A percentile compares a stretch with the other conserved stretches of the same genome.
Conservation (phyloP, 2,329 filamentous ascomycete genomes). For the Orbilia javanica region DNA sequence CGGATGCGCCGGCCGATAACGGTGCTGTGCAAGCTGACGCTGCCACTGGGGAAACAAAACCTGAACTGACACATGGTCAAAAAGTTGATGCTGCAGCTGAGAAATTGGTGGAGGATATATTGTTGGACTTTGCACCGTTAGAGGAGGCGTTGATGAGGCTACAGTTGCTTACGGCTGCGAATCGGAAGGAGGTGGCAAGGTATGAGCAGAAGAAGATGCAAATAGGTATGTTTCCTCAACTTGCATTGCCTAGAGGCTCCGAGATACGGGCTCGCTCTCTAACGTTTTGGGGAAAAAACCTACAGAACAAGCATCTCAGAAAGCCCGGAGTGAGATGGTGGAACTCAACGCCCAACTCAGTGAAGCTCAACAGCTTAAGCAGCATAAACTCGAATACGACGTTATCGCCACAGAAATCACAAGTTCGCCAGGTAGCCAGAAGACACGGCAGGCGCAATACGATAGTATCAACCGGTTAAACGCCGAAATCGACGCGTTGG, state of each 20-base stretch:
- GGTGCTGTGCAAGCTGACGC: background rate
- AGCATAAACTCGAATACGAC: slow-evolving; percentile 62
- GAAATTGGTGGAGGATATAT: slow-evolving; percentile 59
- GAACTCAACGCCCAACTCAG: slow-evolving; percentile 55
- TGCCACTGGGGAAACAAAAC: slow-evolving; percentile 2
- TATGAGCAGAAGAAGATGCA: slow-evolving; percentile 61
- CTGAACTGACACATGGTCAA: slow-evolving; percentile 22
- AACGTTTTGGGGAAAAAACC: background rate
- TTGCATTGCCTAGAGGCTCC: background rate
- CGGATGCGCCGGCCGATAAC: slow-evolving; percentile 9
- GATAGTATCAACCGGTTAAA: slow-evolving; percentile 61
- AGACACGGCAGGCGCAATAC: slow-evolving; percentile 61
- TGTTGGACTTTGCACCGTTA: slow-evolving; percentile 61
- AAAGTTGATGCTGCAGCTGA: slow-evolving; percentile 44
- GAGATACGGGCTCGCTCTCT: no score
- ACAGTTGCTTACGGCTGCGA: slow-evolving; percentile 61
- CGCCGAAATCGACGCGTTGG: slow-evolving; percentile 61
- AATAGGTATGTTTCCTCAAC: slow-evolving; percentile 40
- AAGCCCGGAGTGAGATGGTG: slow-evolving; percentile 60
- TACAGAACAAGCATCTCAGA: slow-evolving; percentile 58
- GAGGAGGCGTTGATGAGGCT: slow-evolving; percentile 61
- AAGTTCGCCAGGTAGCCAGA: slow-evolving; percentile 60
- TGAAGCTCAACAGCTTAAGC: slow-evolving; percentile 60
- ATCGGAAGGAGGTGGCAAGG: slow-evolving; percentile 61
- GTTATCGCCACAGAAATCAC: slow-evolving; percentile 62